A percentile compares a stretch with the other conserved stretches of the same genome.
Evolutionary conservation across 139 green algal species (phyloP).

Genomic region (Pseudopediastrum boryanum): DNA sequence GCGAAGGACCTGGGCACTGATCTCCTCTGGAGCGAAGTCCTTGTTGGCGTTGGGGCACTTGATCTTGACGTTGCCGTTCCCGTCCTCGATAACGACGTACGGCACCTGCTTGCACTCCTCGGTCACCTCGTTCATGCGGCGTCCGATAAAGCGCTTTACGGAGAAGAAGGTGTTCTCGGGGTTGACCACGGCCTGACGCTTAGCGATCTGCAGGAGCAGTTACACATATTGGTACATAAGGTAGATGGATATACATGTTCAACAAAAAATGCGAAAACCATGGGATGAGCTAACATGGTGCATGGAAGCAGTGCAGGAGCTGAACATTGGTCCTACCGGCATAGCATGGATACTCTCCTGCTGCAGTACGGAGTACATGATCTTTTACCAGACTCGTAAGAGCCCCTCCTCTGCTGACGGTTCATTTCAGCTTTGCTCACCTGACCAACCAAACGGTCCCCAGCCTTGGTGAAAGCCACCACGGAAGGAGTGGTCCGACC

Average conservation of each 20-base stretch:
- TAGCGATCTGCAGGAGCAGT: slow-evolving; percentile 97
- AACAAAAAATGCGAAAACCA: too few species aligned
- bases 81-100: slow-evolving; percentile 85
- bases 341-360: too few species aligned
- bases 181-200: slow-evolving; percentile 98
- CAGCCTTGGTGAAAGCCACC: slow-evolving; percentile 94
- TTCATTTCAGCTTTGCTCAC: slow-evolving; percentile 41
- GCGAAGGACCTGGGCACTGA: slow-evolving; percentile 94
- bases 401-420: neutral
- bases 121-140: slow-evolving; percentile 90
- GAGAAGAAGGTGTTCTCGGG: slow-evolving; percentile 99
- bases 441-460: slow-evolving; percentile 96
- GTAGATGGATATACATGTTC: too few species aligned
- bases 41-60: slow-evolving; percentile 86
- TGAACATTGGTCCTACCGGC: too few species aligned
- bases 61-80: slow-evolving; percentile 96
- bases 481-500: slow-evolving; percentile 96
- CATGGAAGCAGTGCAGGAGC: too few species aligned
- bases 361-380: too few species aligned
- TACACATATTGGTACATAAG: too few species aligned
- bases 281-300: too few species aligned
- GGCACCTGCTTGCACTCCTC: slow-evolving; percentile 94
- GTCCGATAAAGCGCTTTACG: slow-evolving; percentile 99
- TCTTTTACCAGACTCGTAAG: too few species aligned
- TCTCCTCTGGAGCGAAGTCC: slow-evolving; percentile 98